phyloP scores from a whole-genome alignment of 139 green algal genomes.

The Bryopsis sp. region DNA sequence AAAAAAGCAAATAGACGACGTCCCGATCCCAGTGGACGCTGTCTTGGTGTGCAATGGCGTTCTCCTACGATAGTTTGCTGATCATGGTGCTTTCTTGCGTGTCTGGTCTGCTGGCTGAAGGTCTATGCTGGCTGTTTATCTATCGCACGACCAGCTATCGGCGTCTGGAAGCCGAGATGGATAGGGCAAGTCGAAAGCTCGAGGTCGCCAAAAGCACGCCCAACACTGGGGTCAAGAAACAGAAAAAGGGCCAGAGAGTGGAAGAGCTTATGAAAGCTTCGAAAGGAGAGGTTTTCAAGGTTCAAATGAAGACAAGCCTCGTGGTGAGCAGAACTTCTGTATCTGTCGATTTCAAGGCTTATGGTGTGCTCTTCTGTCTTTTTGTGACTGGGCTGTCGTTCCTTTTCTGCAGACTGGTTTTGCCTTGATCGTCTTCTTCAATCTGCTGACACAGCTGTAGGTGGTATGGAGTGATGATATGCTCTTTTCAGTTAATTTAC shows the following conservation, averaged over 20 bases:
- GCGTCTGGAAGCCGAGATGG: neutral
- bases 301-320: conserved; percentile 9
- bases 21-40: no score
- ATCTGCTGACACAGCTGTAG: conserved; percentile 9
- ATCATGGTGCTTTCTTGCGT: conserved; percentile 9
- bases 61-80: conserved; percentile 7
- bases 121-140: conserved; percentile 9
- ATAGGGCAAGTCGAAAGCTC: neutral
- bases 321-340: neutral
- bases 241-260: conserved; percentile 5
- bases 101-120: conserved; percentile 10
- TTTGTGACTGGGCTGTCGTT: conserved; percentile 8
- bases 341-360: no score
- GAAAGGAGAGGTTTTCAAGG: conserved; percentile 9
- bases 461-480: no score
- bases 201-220: neutral
- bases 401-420: conserved; percentile 2
- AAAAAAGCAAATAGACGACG: no score
- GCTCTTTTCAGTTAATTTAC: no score
- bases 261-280: conserved; percentile 18
- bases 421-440: conserved; percentile 8
- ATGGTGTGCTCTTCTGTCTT: no score
- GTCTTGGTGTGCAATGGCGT: no score
- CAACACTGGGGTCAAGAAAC: neutral
- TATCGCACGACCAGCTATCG: conserved; percentile 13